phyloP scores from a whole-genome alignment of 176 grass and related monocot genomes.

The Avena atlantica region DNA sequence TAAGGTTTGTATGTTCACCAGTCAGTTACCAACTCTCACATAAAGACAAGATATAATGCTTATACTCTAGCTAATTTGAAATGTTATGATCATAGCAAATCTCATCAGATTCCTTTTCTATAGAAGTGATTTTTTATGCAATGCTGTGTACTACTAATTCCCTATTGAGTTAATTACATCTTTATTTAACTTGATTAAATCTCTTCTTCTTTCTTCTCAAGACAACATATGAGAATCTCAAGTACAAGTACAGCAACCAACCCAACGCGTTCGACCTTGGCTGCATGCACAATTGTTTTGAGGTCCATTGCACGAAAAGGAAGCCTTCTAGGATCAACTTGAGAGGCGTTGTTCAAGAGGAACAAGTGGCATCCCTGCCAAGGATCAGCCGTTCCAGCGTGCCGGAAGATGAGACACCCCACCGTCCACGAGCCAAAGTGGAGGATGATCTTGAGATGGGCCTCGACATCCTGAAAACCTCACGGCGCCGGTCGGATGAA shows the following conservation, averaged over 20 bases:
- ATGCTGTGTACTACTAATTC: background rate
- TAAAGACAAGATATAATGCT: background rate
- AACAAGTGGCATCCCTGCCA: constrained; percentile 40
- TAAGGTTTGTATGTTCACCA: background rate
- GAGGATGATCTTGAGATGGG: constrained; percentile 81
- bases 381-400: constrained; percentile 28
- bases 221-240: constrained; percentile 79
- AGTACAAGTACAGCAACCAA: constrained; percentile 58
- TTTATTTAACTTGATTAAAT: constrained; percentile 23
- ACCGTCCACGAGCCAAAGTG: constrained; percentile 63
- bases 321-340: constrained; percentile 72
- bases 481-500: constrained; percentile 43
- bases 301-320: constrained; percentile 62
- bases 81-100: constrained; percentile 13
- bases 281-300: constrained; percentile 57
- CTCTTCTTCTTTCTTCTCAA: constrained; percentile 42
- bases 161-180: background rate
- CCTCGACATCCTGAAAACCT: constrained; percentile 55
- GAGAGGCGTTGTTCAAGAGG: constrained; percentile 60
- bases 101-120: constrained; percentile 17
- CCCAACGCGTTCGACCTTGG: constrained; percentile 51
- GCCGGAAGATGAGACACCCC: constrained; percentile 44
- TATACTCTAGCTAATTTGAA: constrained; percentile 1
- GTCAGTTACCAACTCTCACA: background rate
- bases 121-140: background rate